phyloP scores from a whole-genome alignment of 2,329 filamentous ascomycete genomes.

The Cladophialophora bantiana region DNA sequence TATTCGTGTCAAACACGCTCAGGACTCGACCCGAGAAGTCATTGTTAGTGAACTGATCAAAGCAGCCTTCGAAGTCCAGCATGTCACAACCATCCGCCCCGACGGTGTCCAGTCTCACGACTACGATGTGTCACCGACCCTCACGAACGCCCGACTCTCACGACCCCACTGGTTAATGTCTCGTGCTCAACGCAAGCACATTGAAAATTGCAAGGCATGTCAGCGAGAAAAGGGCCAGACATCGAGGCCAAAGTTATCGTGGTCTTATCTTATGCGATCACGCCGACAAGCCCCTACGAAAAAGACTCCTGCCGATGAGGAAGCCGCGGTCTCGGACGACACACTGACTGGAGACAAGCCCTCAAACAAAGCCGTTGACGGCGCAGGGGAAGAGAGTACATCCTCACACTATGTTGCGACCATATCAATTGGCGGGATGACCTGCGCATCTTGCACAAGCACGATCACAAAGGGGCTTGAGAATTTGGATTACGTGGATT shows the following conservation, averaged over 20 bases:
- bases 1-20: slow-evolving; percentile 51
- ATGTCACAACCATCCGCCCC: slow-evolving; percentile 51
- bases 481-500: slow-evolving; percentile 64
- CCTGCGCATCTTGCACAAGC: slow-evolving; percentile 72
- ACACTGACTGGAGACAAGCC: slow-evolving; percentile 23
- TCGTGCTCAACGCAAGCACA: slow-evolving; percentile 47
- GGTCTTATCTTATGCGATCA: slow-evolving; percentile 30
- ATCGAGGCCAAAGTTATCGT: slow-evolving; percentile 30
- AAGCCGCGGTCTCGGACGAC: slow-evolving; percentile 27
- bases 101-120: slow-evolving; percentile 45
- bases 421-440: slow-evolving; percentile 72
- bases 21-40: slow-evolving; percentile 43
- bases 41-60: slow-evolving; percentile 51
- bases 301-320: slow-evolving; percentile 6
- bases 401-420: slow-evolving; percentile 29
- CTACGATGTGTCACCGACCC: slow-evolving; percentile 44
- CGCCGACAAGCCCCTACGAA: slow-evolving; percentile 11
- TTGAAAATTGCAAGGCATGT: slow-evolving; percentile 61
- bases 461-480: slow-evolving; percentile 67
- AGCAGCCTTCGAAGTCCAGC: slow-evolving; percentile 56
- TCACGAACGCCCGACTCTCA: slow-evolving; percentile 13
- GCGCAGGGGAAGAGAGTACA: slow-evolving; percentile 16
- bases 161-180: slow-evolving; percentile 34
- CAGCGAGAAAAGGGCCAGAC: slow-evolving; percentile 49
- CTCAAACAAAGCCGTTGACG: slow-evolving; percentile 26